Evolutionary conservation across 176 grass and related monocot species (phyloP), one percentile per base, ranked within the genome.

Genomic region (Pontederia crassipes): DNA sequence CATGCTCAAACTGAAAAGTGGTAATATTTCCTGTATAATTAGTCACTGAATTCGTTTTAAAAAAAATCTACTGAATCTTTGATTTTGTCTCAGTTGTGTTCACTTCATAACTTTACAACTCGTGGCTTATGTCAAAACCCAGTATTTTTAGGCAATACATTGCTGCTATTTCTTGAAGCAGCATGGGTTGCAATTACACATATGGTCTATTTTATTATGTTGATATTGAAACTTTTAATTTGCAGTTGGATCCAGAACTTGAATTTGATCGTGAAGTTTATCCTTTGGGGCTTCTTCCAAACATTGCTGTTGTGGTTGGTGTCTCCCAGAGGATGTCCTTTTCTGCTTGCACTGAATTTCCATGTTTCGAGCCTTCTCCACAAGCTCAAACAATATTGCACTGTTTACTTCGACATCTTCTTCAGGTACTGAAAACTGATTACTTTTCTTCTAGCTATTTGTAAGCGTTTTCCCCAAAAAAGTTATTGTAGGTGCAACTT

Each of bases 301-400:
- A 97, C 69, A 87, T 88, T 45, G 93, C 79, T 28, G 93, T 88
- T 45, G 93, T 97, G 9, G 93, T 97, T 78, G 93, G 87, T 57
- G 84, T 97, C 76, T 88, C 81, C 73, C 93, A 97, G 71, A 79
- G 93, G 67, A 88, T 91, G 76, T 97, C 93, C 58, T 97, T 97
- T 57, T 88, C 93, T 74, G 83, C 93, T 17, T 69, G 66, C 66
- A 79, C 84, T 20, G 93, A 97, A 59, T 97, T 97, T 69, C 93
- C 93, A 49, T 97, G 87, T 62, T 97, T 97, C 80, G 93, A 97
- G 53, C 93, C 93, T 53, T 87, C 84, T 48, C 93, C 93, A 73
- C 84, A 97, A 64, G 93, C 93, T 24, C 93, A 97, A 80, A 97
- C 93, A 50, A 97, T 97, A 80, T 72, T 97, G 76, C 93, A 97